Base-by-base conservation (phyloP, 1,139 yeast genomes). In the Scheffersomyces cryptocercus region DNA sequence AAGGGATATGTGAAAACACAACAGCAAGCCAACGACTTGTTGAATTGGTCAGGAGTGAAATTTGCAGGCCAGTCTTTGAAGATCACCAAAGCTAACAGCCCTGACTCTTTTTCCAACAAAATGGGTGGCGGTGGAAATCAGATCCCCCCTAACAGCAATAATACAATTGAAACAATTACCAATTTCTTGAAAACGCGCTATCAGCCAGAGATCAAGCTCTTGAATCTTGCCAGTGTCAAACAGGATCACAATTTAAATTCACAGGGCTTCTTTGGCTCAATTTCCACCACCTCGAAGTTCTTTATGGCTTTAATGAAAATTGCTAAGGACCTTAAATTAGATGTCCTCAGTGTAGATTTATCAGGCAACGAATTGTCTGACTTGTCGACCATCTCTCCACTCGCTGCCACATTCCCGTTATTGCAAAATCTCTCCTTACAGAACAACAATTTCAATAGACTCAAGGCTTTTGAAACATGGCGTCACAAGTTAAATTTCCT, bases 301-400 rank as follows among this genome's bases (percentile, higher is more conserved):
- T 90, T 93, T 64, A 88, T 91, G 3, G 99, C 99, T 0, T 69
- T 93, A 52, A 83, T 93, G 89, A 89, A 87, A 60, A 68, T 95
- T 14, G 96, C 97, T 1, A 72, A 73, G 41, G 79, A 76, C 38
- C 58, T 72, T 36, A 76, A 76, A 37, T 51, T 77, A 12, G 73
- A 73, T 3, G 87, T 90, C 5, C 86, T 84, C 32, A 85, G 93
- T 48, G 82, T 93, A 13, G 89, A 87, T 59, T 70, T 93, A 40
- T 84, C 95, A 11, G 74, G 74, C 46, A 93, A 93, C 60, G 77
- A 77, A 46, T 65, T 91, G 36, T 67, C 68, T 34, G 96, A 88
- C 55, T 75, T 88, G 37, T 60, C 79, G 28, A 65, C 78, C 16
- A 73, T 91, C 28, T 70, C 87, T 0, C 71, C 91, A 2, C 67